A percentile compares a stretch with the other conserved stretches of the same genome.
Evolutionary conservation across 257 asterid genomes (phyloP).

Genomic region (Nicotiana paniculata): DNA sequence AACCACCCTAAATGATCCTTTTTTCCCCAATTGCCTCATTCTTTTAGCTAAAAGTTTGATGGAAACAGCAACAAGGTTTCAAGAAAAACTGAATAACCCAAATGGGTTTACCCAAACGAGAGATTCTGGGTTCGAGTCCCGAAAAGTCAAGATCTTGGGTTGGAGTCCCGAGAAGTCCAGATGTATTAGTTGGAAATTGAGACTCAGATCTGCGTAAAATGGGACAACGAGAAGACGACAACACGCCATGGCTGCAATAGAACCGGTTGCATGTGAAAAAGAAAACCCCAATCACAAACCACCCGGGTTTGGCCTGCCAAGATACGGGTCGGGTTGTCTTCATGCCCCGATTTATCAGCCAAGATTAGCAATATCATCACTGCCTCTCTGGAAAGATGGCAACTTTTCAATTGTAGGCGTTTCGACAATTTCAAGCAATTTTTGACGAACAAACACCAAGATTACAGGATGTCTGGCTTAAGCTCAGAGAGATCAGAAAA

Average conservation of each 20-base stretch:
- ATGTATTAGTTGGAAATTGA: background rate
- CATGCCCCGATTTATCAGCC: background rate
- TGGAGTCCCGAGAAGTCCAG: background rate
- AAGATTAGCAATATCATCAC: background rate
- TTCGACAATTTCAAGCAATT: no score
- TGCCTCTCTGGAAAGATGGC: background rate
- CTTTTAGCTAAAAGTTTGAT: background rate
- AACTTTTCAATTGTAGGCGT: background rate
- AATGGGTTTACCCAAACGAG: background rate
- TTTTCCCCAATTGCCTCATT: background rate
- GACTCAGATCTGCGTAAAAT: background rate
- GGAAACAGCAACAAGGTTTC: background rate
- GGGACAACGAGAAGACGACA: background rate
- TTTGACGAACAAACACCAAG: background rate
- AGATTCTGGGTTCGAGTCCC: background rate
- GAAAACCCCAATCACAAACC: background rate
- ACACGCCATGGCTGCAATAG: conserved; percentile 15
- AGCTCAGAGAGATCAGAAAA: background rate
- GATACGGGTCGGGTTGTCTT: background rate
- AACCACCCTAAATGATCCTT: background rate
- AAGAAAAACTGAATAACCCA: background rate
- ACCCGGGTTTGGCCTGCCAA: background rate
- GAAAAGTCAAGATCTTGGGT: no score
- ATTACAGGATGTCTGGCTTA: background rate
- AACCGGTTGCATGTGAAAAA: background rate